phyloP scores from a whole-genome alignment of 371 early-diverging fungal species.

The Choanephora cucurbitarum region DNA sequence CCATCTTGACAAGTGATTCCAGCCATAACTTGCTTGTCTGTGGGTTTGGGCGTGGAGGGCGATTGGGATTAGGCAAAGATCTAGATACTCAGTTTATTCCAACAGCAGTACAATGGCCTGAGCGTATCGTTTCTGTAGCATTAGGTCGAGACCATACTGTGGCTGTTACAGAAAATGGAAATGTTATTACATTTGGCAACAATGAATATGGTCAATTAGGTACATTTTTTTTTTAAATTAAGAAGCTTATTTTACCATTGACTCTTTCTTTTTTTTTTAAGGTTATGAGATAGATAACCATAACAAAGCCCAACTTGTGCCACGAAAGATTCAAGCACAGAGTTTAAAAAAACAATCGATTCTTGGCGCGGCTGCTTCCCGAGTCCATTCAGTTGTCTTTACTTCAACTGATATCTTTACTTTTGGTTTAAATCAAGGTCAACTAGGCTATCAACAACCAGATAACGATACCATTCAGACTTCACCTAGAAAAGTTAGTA shows the following conservation, averaged over 20 bases:
- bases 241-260: no score
- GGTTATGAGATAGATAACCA: conserved; percentile 51
- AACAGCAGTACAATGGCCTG: conserved; percentile 53
- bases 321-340: conserved; percentile 57
- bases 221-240: conserved; percentile 15
- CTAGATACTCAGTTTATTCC: conserved; percentile 57
- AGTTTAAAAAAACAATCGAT: conserved; percentile 58
- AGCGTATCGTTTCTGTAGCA: conserved; percentile 52
- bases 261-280: conserved; percentile 10
- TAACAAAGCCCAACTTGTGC: conserved; percentile 45
- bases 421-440: conserved; percentile 78
- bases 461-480: conserved; percentile 45
- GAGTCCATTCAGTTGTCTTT: conserved; percentile 69
- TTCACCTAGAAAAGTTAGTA: conserved; percentile 54
- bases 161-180: conserved; percentile 56
- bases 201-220: conserved; percentile 72
- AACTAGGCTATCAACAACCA: conserved; percentile 63
- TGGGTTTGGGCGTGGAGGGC: conserved; percentile 76
- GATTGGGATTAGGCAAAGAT: conserved; percentile 68
- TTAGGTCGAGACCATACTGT: conserved; percentile 77
- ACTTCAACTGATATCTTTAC: conserved; percentile 63
- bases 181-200: conserved; percentile 62
- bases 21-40: conserved; percentile 54
- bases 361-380: conserved; percentile 71
- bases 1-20: conserved; percentile 58